These are phyloP conservation scores for Penicillium sp. DNA, from an alignment of 2,329 filamentous ascomycete genomes.

Conservation along the genomic window DNA sequence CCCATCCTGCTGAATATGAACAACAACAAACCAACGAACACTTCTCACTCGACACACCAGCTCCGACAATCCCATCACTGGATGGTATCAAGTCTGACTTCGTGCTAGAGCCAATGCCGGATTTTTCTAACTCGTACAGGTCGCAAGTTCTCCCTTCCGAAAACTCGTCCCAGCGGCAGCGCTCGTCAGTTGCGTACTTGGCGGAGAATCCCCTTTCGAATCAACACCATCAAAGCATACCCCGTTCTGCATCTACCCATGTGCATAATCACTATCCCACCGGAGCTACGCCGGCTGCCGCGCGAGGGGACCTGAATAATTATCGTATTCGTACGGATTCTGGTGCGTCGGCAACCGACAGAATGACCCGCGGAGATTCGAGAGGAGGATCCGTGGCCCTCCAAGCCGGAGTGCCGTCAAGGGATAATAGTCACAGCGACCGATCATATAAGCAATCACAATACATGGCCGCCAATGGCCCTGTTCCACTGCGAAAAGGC, in stretches of 20 bases:
- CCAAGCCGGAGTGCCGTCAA: conserved; percentile 58
- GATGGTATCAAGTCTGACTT: conserved; percentile 17
- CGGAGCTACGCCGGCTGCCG: conserved; percentile 35
- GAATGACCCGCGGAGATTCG: conserved; percentile 59
- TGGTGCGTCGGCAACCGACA: conserved; percentile 53
- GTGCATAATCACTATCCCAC: conserved; percentile 43
- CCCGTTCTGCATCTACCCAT: conserved; percentile 46
- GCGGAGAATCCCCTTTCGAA: conserved; percentile 23
- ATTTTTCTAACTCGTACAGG: conserved; percentile 7
- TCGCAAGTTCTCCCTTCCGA: conserved; percentile 4
- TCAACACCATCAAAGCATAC: conserved; percentile 34
- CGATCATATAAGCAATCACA: conserved; percentile 63
- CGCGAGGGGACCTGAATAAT: conserved; percentile 38
- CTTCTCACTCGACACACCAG: not conserved
- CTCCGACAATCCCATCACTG: conserved; percentile 5
- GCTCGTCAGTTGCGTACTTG: conserved; percentile 39
- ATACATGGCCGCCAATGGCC: conserved; percentile 54
- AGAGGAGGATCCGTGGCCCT: conserved; percentile 58
- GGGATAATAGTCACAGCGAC: conserved; percentile 67
- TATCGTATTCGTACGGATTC: conserved; percentile 58
- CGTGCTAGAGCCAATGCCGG: conserved; percentile 10
- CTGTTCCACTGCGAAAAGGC: conserved; percentile 69
- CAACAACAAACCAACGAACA: conserved; percentile 15
- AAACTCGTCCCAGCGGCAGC: conserved; percentile 26
- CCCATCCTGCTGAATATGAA: conserved; percentile 19